Evolutionary conservation across 257 asterid species (phyloP).

Genomic region (Plantago ovata): DNA sequence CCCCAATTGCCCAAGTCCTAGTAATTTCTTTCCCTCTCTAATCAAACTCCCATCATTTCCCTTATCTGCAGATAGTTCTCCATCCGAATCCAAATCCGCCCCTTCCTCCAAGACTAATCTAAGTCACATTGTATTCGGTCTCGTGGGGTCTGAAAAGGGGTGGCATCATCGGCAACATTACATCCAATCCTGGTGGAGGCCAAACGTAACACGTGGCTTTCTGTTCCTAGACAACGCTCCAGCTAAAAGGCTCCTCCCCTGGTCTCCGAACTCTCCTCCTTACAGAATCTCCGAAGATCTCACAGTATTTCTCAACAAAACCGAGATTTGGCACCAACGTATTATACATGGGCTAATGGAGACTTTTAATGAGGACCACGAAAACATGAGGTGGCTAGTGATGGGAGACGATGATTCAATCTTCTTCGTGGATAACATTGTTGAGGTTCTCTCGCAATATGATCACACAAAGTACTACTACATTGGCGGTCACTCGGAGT

Average conservation of each 20-base stretch:
- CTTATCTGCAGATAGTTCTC: neutral
- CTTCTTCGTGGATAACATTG: constrained; percentile 36
- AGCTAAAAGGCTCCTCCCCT: constrained; percentile 29
- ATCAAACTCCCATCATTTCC: neutral
- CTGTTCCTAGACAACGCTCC: constrained; percentile 35
- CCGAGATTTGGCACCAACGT: constrained; percentile 24
- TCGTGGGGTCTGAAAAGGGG: constrained; percentile 37
- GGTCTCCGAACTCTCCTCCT: constrained; percentile 42
- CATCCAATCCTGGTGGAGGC: constrained; percentile 51
- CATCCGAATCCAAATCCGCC: neutral
- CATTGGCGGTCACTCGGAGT: constrained; percentile 50
- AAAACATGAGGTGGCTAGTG: constrained; percentile 41
- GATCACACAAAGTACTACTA: constrained; percentile 47
- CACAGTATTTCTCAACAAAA: constrained; percentile 20
- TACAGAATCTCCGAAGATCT: constrained; percentile 33
- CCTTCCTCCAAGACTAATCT: constrained; percentile 20
- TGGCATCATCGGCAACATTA: constrained; percentile 35
- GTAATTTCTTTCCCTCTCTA: constrained; percentile 19
- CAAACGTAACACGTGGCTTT: constrained; percentile 32
- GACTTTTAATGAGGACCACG: constrained; percentile 31
- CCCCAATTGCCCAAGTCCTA: constrained; percentile 32
- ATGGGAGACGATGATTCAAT: constrained; percentile 68
- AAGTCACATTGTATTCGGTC: constrained; percentile 42
- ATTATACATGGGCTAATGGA: constrained; percentile 42
- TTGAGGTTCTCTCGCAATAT: constrained; percentile 30